These are phyloP conservation scores for Salvia rosmarinus DNA, from an alignment of 257 asterid species.

Conservation along the genomic window DNA sequence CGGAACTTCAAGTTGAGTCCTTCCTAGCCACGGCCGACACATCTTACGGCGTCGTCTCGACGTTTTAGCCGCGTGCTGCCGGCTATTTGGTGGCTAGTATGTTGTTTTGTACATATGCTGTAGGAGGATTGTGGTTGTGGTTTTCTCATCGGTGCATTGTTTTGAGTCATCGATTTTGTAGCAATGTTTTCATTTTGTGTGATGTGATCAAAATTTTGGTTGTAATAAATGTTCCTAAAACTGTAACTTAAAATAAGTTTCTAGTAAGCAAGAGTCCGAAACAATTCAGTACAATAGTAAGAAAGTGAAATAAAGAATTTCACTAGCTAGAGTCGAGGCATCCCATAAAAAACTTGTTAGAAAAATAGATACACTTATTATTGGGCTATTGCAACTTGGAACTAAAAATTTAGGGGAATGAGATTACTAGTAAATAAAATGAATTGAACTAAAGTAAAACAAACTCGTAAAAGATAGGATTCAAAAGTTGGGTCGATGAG, in stretches of 20 bases:
- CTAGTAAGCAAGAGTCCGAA: not conserved
- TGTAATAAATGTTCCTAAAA: not conserved
- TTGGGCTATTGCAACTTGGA: too few species aligned
- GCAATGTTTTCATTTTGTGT: not conserved
- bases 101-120: constrained; percentile 21
- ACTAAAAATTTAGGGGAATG: too few species aligned
- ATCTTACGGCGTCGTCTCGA: constrained; percentile 40
- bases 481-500: too few species aligned
- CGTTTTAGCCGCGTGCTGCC: not conserved
- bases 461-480: too few species aligned
- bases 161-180: constrained; percentile 27
- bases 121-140: not conserved
- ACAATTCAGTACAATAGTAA: too few species aligned
- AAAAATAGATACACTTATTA: too few species aligned
- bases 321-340: too few species aligned
- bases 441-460: too few species aligned
- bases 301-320: too few species aligned
- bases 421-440: too few species aligned
- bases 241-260: not conserved
- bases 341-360: too few species aligned
- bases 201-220: constrained; percentile 18
- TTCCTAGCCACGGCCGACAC: constrained; percentile 13
- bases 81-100: too few species aligned
- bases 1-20: constrained; percentile 44
- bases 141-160: constrained; percentile 7